A percentile compares a stretch with the other conserved stretches of the same genome.
phyloP scores from a whole-genome alignment of 2,329 filamentous ascomycete genomes.

The Xylaria sp. region DNA sequence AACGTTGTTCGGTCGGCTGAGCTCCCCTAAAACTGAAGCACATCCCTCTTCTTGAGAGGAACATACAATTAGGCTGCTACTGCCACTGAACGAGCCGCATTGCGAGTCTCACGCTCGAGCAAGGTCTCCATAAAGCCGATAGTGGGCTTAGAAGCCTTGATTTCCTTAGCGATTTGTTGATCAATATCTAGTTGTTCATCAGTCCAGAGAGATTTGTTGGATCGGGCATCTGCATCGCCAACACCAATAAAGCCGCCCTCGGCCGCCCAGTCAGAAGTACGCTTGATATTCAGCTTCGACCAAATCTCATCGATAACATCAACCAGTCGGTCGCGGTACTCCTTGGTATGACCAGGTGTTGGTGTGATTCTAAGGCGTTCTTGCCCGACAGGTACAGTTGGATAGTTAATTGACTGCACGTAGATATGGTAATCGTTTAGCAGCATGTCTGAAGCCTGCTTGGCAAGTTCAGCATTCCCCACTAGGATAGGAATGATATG shows the following conservation, averaged over 20 bases:
- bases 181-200: conserved; percentile 85
- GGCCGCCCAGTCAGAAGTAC: conserved; percentile 89
- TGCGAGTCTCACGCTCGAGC: conserved; percentile 62
- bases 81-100: conserved; percentile 46
- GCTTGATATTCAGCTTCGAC: conserved; percentile 87
- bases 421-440: conserved; percentile 93
- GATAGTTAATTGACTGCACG: conserved; percentile 99
- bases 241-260: conserved; percentile 96
- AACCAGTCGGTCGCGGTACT: conserved; percentile 87
- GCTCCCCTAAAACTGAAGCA: conserved; percentile 42
- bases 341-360: conserved; percentile 88
- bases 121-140: conserved; percentile 65
- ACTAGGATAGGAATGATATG: conserved; percentile 96
- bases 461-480: conserved; percentile 91
- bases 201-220: conserved; percentile 85
- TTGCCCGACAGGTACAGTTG: conserved; percentile 97
- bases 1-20: conserved; percentile 50
- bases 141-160: conserved; percentile 58
- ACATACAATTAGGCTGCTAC: conserved; percentile 48
- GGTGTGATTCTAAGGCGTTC: conserved; percentile 96
- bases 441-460: conserved; percentile 90
- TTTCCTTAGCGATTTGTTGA: conserved; percentile 67
- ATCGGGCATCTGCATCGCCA: conserved; percentile 72
- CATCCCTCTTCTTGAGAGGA: conserved; percentile 26
- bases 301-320: conserved; percentile 87